Evolutionary conservation across 108 stramenopile species (phyloP).

Genomic region (Cyclotella sp.): DNA sequence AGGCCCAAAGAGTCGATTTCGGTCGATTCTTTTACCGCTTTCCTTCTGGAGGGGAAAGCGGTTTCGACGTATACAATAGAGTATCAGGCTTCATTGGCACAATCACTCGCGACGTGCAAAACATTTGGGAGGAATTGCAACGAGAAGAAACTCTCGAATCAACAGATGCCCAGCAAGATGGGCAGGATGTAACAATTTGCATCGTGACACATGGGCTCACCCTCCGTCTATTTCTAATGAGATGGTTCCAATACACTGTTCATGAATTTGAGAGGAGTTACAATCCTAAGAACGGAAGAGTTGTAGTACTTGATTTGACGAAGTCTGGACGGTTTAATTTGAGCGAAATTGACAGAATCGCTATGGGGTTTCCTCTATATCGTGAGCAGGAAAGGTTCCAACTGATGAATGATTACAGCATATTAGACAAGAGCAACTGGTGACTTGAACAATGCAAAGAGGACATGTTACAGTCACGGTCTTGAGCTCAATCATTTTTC

Average conservation of each 20-base stretch:
- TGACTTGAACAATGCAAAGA: not conserved
- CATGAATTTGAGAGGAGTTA: constrained; percentile 83
- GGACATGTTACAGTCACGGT: too few species aligned
- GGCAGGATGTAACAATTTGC: constrained; percentile 63
- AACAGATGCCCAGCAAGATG: constrained; percentile 21
- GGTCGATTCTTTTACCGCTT: constrained; percentile 75
- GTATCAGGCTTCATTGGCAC: constrained; percentile 76
- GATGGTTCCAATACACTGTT: constrained; percentile 88
- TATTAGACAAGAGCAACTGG: constrained; percentile 36
- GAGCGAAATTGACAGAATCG: constrained; percentile 30
- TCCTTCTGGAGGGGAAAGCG: constrained; percentile 62
- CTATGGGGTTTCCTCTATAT: constrained; percentile 39
- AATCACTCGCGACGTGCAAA: constrained; percentile 64
- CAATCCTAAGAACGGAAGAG: constrained; percentile 84
- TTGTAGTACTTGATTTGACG: constrained; percentile 65
- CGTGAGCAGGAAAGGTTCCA: constrained; percentile 40
- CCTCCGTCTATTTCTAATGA: constrained; percentile 83
- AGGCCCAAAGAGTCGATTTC: constrained; percentile 44
- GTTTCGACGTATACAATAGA: constrained; percentile 72
- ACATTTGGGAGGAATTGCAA: constrained; percentile 10
- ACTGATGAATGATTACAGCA: constrained; percentile 38
- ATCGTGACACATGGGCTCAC: constrained; percentile 89
- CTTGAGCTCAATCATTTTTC: too few species aligned
- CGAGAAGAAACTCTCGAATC: not conserved
- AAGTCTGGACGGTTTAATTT: constrained; percentile 31